A percentile compares a stretch with the other conserved stretches of the same genome.
Evolutionary conservation across 2,329 filamentous ascomycete genomes (phyloP).

Genomic region (Aureobasidium sp.): DNA sequence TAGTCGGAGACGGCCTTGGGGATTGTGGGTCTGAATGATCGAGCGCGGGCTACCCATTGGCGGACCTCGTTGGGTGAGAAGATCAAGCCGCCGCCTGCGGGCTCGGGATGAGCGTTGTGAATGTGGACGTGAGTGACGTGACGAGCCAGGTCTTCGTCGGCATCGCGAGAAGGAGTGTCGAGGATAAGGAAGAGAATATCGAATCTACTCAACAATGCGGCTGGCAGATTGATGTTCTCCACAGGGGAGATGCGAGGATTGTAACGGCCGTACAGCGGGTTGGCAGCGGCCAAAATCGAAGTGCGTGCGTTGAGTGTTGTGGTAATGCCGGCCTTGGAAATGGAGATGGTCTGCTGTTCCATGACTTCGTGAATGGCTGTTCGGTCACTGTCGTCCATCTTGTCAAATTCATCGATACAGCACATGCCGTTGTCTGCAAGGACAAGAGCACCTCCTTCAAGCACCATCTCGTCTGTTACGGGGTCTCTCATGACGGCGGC

Average conservation of each 20-base stretch:
- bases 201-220: conserved; percentile 91
- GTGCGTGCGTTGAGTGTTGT: conserved; percentile 91
- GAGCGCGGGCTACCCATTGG: conserved; percentile 89
- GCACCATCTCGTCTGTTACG: conserved; percentile 64
- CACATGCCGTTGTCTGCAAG: conserved; percentile 69
- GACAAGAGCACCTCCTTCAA: conserved; percentile 67
- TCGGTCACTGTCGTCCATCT: conserved; percentile 68
- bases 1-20: conserved; percentile 86
- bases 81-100: conserved; percentile 56
- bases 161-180: conserved; percentile 83
- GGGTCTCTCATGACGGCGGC: conserved; percentile 72
- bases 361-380: conserved; percentile 74
- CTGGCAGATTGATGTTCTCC: conserved; percentile 99
- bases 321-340: conserved; percentile 72
- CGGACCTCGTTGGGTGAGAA: conserved; percentile 91
- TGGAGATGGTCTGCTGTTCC: conserved; percentile 74
- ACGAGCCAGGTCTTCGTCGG: conserved; percentile 85
- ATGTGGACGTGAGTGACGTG: conserved; percentile 97
- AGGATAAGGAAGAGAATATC: conserved; percentile 95
- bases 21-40: conserved; percentile 80
- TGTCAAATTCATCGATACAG: conserved; percentile 75
- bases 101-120: conserved; percentile 86
- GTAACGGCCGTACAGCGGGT: conserved; percentile 95
- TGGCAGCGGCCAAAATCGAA: conserved; percentile 90
- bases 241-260: conserved; percentile 96